These are phyloP conservation scores for Soucietia sequanensis DNA, from an alignment of 805 yeast genomes.

Conservation along the genomic window DNA sequence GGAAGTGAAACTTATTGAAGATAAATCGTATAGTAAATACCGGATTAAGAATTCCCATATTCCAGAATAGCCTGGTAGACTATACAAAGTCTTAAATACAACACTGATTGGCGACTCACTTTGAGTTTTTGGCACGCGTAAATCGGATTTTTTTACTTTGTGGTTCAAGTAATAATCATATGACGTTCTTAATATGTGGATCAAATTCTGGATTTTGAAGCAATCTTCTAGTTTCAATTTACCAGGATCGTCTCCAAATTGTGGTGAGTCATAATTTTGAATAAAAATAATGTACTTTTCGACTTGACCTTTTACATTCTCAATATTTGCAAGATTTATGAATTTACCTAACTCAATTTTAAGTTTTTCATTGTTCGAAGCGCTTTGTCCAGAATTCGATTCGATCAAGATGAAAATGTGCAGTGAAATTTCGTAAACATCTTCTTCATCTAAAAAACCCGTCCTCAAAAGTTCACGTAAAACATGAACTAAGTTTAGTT, in stretches of 20 bases:
- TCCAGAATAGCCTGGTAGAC: slow-evolving; percentile 27
- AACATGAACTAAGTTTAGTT: slow-evolving; percentile 48
- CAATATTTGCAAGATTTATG: slow-evolving; percentile 43
- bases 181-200: slow-evolving; percentile 12
- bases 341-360: slow-evolving; percentile 55
- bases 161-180: neutral
- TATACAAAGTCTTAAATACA: slow-evolving; percentile 32
- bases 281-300: slow-evolving; percentile 35
- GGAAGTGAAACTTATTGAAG: slow-evolving; percentile 26
- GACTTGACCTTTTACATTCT: slow-evolving; percentile 32
- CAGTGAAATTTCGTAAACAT: slow-evolving; percentile 32
- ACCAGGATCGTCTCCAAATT: slow-evolving; percentile 20
- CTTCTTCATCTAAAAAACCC: slow-evolving; percentile 65
- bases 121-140: too few relatives aligned
- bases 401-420: slow-evolving; percentile 25
- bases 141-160: slow-evolving; percentile 15
- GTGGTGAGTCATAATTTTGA: slow-evolving; percentile 21
- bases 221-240: slow-evolving; percentile 19
- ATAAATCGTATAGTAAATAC: slow-evolving; percentile 45
- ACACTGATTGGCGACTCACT: slow-evolving; percentile 19
- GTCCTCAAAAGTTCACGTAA: slow-evolving; percentile 54
- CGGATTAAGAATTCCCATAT: slow-evolving; percentile 39
- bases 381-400: slow-evolving; percentile 2
- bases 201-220: slow-evolving; percentile 18
- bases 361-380: slow-evolving; percentile 22